Evolutionary conservation across 1,284 basidiomycete species (phyloP).

Genomic region (Tetrapyrgos nigripes): DNA sequence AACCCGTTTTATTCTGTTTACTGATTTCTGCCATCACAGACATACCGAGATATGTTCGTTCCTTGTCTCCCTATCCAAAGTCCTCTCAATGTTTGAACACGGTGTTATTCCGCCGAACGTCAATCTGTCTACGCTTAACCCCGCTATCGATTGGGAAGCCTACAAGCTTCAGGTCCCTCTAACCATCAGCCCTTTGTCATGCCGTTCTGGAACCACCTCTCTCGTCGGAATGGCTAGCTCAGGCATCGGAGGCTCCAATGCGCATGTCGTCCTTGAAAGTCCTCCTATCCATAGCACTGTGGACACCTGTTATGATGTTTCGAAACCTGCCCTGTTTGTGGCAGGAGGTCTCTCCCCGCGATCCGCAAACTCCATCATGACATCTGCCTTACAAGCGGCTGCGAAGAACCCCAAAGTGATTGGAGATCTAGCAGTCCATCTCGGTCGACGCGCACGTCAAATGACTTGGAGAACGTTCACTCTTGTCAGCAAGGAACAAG

Average conservation of each 20-base stretch:
- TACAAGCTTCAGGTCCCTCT: slow-evolving; percentile 25
- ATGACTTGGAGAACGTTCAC: slow-evolving; percentile 39
- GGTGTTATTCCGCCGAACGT: slow-evolving; percentile 46
- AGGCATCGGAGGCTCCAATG: slow-evolving; percentile 13
- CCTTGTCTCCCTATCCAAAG: slow-evolving; percentile 47
- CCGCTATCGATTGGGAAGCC: slow-evolving; percentile 45
- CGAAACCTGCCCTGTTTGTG: slow-evolving; percentile 34
- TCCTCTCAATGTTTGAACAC: slow-evolving; percentile 42
- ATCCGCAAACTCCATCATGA: slow-evolving; percentile 27
- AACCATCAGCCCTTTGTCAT: background rate
- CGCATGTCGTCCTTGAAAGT: slow-evolving; percentile 20
- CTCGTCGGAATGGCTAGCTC: slow-evolving; percentile 14
- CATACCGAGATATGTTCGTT: slow-evolving; percentile 50
- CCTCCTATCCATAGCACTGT: background rate
- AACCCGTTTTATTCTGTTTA: background rate
- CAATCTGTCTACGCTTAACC: slow-evolving; percentile 42
- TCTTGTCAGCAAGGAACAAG: slow-evolving; percentile 16
- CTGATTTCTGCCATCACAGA: slow-evolving; percentile 24
- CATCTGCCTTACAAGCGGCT: slow-evolving; percentile 14
- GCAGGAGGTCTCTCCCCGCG: slow-evolving; percentile 43
- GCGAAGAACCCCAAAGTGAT: slow-evolving; percentile 15
- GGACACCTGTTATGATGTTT: background rate
- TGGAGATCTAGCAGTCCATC: slow-evolving; percentile 21
- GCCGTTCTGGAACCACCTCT: slow-evolving; percentile 7
- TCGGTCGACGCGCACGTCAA: slow-evolving; percentile 35